Percentiles rank a stretch among this genome's conserved stretches.
These are phyloP conservation scores for Ophiostoma montium DNA, from an alignment of 2,329 filamentous ascomycete species.

Conservation along the genomic window DNA sequence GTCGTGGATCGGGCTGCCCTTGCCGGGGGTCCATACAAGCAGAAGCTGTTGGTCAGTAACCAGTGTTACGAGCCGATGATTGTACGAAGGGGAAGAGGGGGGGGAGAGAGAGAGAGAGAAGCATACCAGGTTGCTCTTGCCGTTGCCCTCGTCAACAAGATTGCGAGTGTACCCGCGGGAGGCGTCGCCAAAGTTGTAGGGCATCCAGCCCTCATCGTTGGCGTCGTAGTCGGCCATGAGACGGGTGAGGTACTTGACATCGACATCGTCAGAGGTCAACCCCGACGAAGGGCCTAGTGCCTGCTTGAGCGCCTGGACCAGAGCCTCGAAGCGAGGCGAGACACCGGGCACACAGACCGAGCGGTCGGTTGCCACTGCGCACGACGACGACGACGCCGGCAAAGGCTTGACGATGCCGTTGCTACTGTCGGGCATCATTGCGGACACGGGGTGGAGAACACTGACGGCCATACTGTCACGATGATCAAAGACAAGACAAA, in stretches of 20 bases:
- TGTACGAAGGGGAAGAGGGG: neutral
- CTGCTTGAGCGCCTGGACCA: constrained; percentile 59
- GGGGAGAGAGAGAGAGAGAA: neutral
- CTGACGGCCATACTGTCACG: constrained; percentile 4
- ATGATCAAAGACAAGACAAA: too few species aligned
- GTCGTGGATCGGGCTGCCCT: constrained; percentile 76
- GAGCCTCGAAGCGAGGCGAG: constrained; percentile 46
- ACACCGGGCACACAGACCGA: constrained; percentile 14
- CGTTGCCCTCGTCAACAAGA: constrained; percentile 80
- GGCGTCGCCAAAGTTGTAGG: constrained; percentile 59
- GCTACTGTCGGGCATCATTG: neutral
- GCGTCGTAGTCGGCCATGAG: constrained; percentile 67
- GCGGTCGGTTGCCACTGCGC: neutral
- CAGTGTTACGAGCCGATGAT: neutral
- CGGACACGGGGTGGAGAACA: constrained; percentile 1
- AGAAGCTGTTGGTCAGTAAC: constrained; percentile 44
- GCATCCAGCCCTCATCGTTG: constrained; percentile 53
- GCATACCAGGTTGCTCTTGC: constrained; percentile 36
- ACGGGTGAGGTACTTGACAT: constrained; percentile 54
- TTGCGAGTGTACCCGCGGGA: constrained; percentile 71
- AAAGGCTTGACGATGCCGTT: neutral
- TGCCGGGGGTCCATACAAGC: constrained; percentile 78
- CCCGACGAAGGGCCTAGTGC: constrained; percentile 70
- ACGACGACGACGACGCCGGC: neutral
- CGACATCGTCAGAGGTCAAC: constrained; percentile 66